Evolutionary conservation across 805 yeast species (phyloP).

Genomic region (Yamadazyma kitorensis): DNA sequence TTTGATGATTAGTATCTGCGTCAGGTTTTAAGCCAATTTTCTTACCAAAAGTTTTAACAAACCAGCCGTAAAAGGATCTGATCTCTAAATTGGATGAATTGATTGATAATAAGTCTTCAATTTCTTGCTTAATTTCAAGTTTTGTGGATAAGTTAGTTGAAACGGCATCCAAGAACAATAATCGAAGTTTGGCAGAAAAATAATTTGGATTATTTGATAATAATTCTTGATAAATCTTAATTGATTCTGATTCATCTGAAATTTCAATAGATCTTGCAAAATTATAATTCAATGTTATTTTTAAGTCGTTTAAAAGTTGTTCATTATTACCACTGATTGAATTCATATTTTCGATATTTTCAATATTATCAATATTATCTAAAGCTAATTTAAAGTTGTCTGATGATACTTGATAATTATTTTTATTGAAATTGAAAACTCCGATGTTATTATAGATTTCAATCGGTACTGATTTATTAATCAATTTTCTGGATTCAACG

Average conservation of each 20-base stretch:
- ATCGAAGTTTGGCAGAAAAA: conserved; percentile 71
- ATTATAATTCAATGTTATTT: conserved; percentile 50
- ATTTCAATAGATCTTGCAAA: conserved; percentile 71
- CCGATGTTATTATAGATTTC: conserved; percentile 82
- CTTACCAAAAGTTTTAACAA: conserved; percentile 57
- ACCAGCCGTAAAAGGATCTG: conserved; percentile 93
- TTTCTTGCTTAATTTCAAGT: conserved; percentile 49
- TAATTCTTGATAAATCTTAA: conserved; percentile 52
- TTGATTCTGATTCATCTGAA: conserved; percentile 36
- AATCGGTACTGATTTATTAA: conserved; percentile 46
- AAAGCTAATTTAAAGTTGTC: conserved; percentile 51
- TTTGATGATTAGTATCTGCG: conserved; percentile 74
- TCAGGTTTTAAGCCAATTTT: conserved; percentile 48
- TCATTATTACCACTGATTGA: conserved; percentile 31
- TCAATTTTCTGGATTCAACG: conserved; percentile 45
- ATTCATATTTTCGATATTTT: too few species aligned
- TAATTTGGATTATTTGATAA: conserved; percentile 63
- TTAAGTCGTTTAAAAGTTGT: conserved; percentile 38
- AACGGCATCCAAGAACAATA: conserved; percentile 57
- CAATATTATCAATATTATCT: conserved; percentile 22
- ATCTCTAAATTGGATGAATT: conserved; percentile 70
- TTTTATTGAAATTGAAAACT: conserved; percentile 69
- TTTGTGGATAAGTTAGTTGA: conserved; percentile 34
- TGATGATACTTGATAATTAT: conserved; percentile 56
- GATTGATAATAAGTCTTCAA: conserved; percentile 51